Evolutionary conservation across 441 rosid genomes (phyloP), one percentile per base, ranked within the genome.

Genomic region (Corymbia citriodora): DNA sequence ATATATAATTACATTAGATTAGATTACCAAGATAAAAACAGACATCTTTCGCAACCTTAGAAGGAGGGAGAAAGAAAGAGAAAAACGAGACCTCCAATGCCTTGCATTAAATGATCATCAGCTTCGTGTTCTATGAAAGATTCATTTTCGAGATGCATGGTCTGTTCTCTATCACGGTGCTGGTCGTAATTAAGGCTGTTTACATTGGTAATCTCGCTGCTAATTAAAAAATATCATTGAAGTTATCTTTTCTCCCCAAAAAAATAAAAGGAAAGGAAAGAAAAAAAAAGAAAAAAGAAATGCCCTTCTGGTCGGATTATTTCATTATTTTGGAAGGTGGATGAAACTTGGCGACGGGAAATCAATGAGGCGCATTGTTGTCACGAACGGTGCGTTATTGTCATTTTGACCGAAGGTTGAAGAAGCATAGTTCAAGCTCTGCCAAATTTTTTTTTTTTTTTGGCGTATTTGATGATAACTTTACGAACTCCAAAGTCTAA

Each of bases 61-160:
- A 49, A 57, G 88, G 81, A 81, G 55, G 45, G 79, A 0, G 17
- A 45, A 36, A 40, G 45, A n/a, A 45, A 14, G 7, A 57, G 72
- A 89, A 31, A 89, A 87, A 89, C 53, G 89, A 87, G 87, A 55
- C 13, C 87, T 90, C 55, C 91, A 55, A 90, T 53, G 91, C 89
- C 10, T 40, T 40, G 91, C 91, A 90, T 90, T 90, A 87, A 90
- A 87, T 90, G 91, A 55, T 36, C 91, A 70, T 23, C 85, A 79
- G 85, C 85, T 79, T 87, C 89, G 89, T 90, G 89, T n/a, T 33
- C 89, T 87, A 36, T 88, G 87, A 40, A 61, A 87, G 59, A 74
- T 90, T 87, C 87, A 90, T 87, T 90, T 87, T 90, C 91, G 89
- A 90, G 91, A 90, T 87, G 87, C 91, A 87, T 54, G 48, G 91